Evolutionary conservation across 202 grass and related monocot species (phyloP).

Genomic region (Schoenoplectus tabernaemontani): DNA sequence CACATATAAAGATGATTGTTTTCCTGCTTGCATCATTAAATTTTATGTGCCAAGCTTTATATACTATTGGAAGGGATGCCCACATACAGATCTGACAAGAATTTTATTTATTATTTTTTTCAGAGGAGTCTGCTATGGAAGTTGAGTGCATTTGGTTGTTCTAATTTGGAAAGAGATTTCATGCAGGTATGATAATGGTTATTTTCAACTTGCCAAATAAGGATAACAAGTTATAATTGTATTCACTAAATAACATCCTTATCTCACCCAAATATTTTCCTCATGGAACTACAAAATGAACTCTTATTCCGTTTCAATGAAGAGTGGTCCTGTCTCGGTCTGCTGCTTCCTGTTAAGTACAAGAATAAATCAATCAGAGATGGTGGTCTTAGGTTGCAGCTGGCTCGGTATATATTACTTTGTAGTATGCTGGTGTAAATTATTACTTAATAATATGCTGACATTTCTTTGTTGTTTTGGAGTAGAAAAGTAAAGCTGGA

Average conservation of each 20-base stretch:
- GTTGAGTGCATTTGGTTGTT: neutral
- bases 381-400: neutral
- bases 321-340: slow-evolving; percentile 15
- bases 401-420: neutral
- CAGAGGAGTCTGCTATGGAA: neutral
- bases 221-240: neutral
- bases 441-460: no score
- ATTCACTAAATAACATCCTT: neutral
- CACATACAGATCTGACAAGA: neutral
- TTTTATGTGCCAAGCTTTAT: neutral
- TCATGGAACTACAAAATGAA: slow-evolving; percentile 44
- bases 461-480: neutral
- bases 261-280: slow-evolving; percentile 67
- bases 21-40: neutral
- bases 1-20: neutral
- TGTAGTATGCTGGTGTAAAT: no score
- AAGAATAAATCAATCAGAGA: slow-evolving; percentile 7
- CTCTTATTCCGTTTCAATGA: slow-evolving; percentile 25
- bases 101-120: neutral
- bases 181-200: neutral
- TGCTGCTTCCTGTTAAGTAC: slow-evolving; percentile 24
- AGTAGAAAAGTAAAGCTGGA: neutral
- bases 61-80: neutral
- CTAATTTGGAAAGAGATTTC: neutral
- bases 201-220: slow-evolving; percentile 1